Percentiles rank a stretch among this genome's conserved stretches.
Conservation (phyloP, 1,139 yeast species). For the Diutina catenulata region DNA sequence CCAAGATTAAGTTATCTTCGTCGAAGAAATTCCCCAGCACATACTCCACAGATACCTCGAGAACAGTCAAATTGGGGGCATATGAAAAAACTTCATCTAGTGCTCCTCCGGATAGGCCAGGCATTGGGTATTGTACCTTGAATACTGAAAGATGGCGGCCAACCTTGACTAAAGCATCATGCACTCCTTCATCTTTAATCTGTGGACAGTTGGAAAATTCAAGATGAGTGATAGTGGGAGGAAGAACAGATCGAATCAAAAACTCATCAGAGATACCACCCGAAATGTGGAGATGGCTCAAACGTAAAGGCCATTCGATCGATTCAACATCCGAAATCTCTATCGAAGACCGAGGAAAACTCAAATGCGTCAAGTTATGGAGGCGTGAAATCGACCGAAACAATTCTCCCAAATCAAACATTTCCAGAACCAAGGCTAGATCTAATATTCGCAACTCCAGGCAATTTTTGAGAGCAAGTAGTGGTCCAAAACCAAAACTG, state of each 20-base stretch:
- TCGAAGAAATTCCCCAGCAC: conserved; percentile 54
- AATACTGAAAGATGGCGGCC: conserved; percentile 56
- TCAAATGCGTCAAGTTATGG: conserved; percentile 53
- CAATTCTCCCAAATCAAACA: conserved; percentile 69
- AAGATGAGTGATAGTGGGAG: conserved; percentile 54
- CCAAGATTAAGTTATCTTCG: conserved; percentile 34
- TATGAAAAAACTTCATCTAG: conserved; percentile 60
- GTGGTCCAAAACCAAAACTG: conserved; percentile 84
- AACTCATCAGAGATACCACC: conserved; percentile 88
- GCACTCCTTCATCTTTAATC: conserved; percentile 49
- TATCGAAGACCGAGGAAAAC: conserved; percentile 83
- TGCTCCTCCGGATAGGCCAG: conserved; percentile 56
- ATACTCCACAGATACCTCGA: conserved; percentile 75
- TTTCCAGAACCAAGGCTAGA: conserved; percentile 82
- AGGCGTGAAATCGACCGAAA: conserved; percentile 63
- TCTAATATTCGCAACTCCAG: conserved; percentile 53
- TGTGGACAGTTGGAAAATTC: conserved; percentile 86
- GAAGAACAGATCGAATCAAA: conserved; percentile 53
- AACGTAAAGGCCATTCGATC: conserved; percentile 62
- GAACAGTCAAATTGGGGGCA: conserved; percentile 58
- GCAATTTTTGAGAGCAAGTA: conserved; percentile 68
- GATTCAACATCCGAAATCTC: conserved; percentile 48
- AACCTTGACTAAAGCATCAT: conserved; percentile 44
- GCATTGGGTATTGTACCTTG: conserved; percentile 80
- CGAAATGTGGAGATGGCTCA: conserved; percentile 62